A percentile compares a stretch with the other conserved stretches of the same genome.
Evolutionary conservation across 2,329 filamentous ascomycete genomes (phyloP).

Genomic region (Elsinoe fawcettii): DNA sequence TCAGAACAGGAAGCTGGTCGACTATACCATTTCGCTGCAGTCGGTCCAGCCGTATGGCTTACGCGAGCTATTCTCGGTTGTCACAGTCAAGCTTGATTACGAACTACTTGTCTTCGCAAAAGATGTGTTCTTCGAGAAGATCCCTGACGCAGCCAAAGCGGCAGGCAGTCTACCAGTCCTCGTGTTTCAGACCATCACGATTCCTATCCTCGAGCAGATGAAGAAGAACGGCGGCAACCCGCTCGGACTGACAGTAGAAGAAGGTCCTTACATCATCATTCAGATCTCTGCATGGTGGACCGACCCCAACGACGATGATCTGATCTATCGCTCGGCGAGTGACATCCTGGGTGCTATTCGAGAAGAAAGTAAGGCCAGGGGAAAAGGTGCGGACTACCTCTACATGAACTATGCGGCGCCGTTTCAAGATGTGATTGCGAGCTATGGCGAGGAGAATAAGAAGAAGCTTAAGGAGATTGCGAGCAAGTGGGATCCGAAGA

Average conservation of each 20-base stretch:
- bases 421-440: constrained; percentile 20
- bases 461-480: constrained; percentile 18
- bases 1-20: background rate
- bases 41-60: constrained; percentile 1
- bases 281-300: constrained; percentile 19
- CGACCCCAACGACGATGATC: constrained; percentile 19
- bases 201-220: constrained; percentile 1
- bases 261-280: background rate
- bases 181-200: constrained; percentile 6
- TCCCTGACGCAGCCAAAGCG: background rate
- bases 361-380: constrained; percentile 3
- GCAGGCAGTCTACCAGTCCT: background rate
- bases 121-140: constrained; percentile 5
- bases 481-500: constrained; percentile 20
- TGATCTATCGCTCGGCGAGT: constrained; percentile 17
- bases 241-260: constrained; percentile 2
- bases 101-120: background rate
- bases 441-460: constrained; percentile 21
- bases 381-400: constrained; percentile 16
- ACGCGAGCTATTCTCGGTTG: constrained; percentile 4
- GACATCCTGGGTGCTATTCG: constrained; percentile 16
- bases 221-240: constrained; percentile 12
- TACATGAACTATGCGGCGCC: constrained; percentile 22
- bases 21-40: constrained; percentile 7
- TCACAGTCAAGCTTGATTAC: background rate